Conservation (phyloP, 257 asterid species). For the Eustoma russellianum region DNA sequence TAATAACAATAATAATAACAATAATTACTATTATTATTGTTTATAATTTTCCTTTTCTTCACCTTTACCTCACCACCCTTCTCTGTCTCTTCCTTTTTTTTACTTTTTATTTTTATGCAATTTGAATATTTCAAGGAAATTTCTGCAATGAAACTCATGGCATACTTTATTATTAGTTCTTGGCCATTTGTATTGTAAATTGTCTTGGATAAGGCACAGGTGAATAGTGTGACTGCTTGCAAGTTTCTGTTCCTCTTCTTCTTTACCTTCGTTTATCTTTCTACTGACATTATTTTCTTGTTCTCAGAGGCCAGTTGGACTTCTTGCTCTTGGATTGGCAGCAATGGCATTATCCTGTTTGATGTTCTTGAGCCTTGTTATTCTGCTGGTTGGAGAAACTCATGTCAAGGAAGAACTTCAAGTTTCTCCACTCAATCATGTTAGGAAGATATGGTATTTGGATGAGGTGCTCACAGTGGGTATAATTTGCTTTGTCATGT, state of each 20-base stretch:
- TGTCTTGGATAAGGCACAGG: neutral
- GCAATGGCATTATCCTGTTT: slow-evolving; percentile 64
- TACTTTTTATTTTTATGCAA: no score
- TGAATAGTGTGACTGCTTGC: neutral
- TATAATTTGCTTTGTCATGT: slow-evolving; percentile 34
- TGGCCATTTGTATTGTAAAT: no score
- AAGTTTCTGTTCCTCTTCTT: neutral
- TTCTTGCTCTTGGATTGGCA: slow-evolving; percentile 53
- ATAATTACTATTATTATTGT: no score
- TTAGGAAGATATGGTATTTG: slow-evolving; percentile 37
- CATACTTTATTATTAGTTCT: no score
- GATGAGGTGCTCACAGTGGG: slow-evolving; percentile 41
- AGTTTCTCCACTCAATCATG: slow-evolving; percentile 11
- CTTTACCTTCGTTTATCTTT: neutral
- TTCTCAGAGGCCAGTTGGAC: slow-evolving; percentile 58
- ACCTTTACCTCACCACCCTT: no score
- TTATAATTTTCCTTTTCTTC: no score
- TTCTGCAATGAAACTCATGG: no score
- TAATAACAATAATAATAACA: no score
- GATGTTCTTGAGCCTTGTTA: slow-evolving; percentile 41
- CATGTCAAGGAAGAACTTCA: slow-evolving; percentile 17
- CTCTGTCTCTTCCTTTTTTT: no score
- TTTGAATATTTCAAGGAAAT: no score
- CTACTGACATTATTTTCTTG: slow-evolving; percentile 2
- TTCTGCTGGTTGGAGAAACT: slow-evolving; percentile 29